These are phyloP conservation scores for Apophysomyces variabilis DNA, from an alignment of 371 early-diverging fungal genomes.

Conservation along the genomic window DNA sequence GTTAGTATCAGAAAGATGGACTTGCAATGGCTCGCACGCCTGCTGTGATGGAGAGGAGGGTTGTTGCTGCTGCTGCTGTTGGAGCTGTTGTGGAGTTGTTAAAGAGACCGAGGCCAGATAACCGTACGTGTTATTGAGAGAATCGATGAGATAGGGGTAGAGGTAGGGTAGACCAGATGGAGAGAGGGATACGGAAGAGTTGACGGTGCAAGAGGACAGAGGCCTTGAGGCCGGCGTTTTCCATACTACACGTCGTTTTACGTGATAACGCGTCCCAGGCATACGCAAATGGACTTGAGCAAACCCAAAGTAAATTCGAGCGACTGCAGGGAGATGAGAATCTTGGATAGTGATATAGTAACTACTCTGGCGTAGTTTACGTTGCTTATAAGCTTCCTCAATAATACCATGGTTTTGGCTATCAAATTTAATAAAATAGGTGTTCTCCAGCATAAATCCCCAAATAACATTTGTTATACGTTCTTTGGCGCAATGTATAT, in stretches of 20 bases:
- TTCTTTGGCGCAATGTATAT: background rate
- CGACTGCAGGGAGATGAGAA: constrained; percentile 32
- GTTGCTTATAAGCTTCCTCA: constrained; percentile 36
- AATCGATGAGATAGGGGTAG: background rate
- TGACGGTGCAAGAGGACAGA: background rate
- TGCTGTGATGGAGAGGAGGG: background rate
- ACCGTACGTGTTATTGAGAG: background rate
- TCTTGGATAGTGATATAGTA: constrained; percentile 41
- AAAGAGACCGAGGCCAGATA: too few species aligned
- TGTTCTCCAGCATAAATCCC: constrained; percentile 56
- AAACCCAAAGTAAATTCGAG: constrained; percentile 49
- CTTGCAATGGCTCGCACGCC: background rate
- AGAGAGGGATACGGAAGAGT: background rate
- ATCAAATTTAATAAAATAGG: constrained; percentile 46
- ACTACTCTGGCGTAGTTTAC: constrained; percentile 29
- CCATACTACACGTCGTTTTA: constrained; percentile 25
- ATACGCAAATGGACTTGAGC: constrained; percentile 49
- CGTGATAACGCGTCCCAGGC: constrained; percentile 58
- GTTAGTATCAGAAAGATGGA: background rate
- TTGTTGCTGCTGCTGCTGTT: too few species aligned
- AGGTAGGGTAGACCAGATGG: background rate
- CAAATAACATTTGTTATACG: constrained; percentile 24
- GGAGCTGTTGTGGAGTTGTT: too few species aligned
- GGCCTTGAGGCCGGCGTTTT: background rate
- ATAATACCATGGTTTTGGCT: constrained; percentile 39